phyloP scores from a whole-genome alignment of 192 early-diverging fungal genomes.

The Entophlyctis luteolus region DNA sequence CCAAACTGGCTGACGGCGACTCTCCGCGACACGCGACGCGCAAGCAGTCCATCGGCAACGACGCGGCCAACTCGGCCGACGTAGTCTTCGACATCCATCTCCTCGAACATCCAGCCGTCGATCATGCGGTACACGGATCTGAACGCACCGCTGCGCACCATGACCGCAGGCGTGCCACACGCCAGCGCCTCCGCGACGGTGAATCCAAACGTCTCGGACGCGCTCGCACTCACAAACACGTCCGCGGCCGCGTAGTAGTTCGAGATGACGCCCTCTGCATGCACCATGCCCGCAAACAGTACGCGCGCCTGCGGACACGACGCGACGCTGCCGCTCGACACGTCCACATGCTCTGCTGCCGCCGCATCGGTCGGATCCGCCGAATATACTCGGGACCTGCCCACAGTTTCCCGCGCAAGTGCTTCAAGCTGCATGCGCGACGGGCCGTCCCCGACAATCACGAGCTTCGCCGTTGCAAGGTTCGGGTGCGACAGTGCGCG shows the following conservation, averaged over 20 bases:
- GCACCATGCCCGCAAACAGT: slow-evolving; percentile 50
- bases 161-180: slow-evolving; percentile 47
- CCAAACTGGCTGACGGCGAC: slow-evolving; percentile 36
- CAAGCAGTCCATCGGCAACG: slow-evolving; percentile 9
- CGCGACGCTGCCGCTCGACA: not conserved
- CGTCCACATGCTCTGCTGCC: not conserved
- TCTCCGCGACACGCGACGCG: slow-evolving; percentile 25
- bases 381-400: slow-evolving; percentile 26
- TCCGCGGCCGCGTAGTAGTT: slow-evolving; percentile 40
- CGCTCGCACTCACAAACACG: slow-evolving; percentile 49
- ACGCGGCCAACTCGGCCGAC: slow-evolving; percentile 24
- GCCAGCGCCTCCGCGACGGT: slow-evolving; percentile 54
- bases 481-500: slow-evolving; percentile 28
- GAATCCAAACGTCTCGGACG: slow-evolving; percentile 56
- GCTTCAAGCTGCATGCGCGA: slow-evolving; percentile 28
- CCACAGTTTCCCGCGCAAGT: slow-evolving; percentile 34
- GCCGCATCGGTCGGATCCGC: not conserved
- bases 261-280: slow-evolving; percentile 31
- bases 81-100: slow-evolving; percentile 40
- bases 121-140: slow-evolving; percentile 42
- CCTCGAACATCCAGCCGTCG: slow-evolving; percentile 51
- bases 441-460: slow-evolving; percentile 52
- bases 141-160: slow-evolving; percentile 48
- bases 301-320: slow-evolving; percentile 24
- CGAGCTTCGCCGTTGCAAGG: slow-evolving; percentile 36